Evolutionary conservation across 352 stramenopile species (phyloP), one percentile per base, ranked within the genome.

Genomic region (Globisporangium cylindrosporum): DNA sequence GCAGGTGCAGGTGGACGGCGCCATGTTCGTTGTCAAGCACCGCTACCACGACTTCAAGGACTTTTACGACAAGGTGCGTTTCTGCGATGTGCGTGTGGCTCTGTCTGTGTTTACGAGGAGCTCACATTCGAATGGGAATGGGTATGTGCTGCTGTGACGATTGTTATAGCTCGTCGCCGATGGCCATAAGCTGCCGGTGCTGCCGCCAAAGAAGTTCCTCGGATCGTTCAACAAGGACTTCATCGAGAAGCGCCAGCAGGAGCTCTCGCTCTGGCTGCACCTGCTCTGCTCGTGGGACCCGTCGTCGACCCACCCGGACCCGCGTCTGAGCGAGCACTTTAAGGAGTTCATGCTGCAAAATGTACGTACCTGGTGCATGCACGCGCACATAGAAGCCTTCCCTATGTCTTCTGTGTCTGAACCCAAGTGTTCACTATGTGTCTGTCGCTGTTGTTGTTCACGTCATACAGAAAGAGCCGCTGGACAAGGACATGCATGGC

Each of bases 161-260:
- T 60, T 64, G n/a, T n/a, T 64, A 49, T 71, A 94, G 86, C 74
- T 95, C n/a, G 72, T 76, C 1, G 70, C 73, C 10, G 88, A 94
- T 57, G 89, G 89, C 15, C 90, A 82, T 72, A 89, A 90, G 62
- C 89, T 84, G 67, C 87, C 88, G 6, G 84, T 86, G 53, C 74
- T 97, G 32, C 90, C 90, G 34, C 88, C 90, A 3, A 95, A 95
- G 69, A 97, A 97, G 74, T 93, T 97, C 68, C 64, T 97, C 20
- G 90, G 90, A 54, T 92, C 85, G 64, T 91, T 95, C 62, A 94
- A 95, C 79, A 92, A 93, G 69, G 88, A 95, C 57, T 97, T 97
- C 62, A 92, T 97, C 61, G 84, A 92, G 72, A 94, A 95, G 73
- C 86, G 90, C 14, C 89, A 95, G 73, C 81, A 94, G 67, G 90